Conservation (phyloP, 306 rosid species). For the Nissolia schottii region DNA sequence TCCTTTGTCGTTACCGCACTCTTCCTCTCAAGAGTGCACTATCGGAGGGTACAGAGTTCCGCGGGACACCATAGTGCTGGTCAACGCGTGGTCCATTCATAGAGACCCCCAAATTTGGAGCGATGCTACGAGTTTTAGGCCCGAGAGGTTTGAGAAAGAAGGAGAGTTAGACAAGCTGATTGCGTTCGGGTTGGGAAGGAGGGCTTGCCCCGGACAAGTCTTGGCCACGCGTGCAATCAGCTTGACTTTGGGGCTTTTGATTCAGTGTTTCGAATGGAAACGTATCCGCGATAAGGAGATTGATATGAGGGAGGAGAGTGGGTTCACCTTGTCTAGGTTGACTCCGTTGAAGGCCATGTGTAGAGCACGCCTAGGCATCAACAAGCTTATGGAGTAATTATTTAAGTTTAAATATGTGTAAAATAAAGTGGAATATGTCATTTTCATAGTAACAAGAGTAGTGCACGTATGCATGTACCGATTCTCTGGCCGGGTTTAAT, state of each 20-base stretch:
- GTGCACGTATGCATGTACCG: too few relatives aligned
- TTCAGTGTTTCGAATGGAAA: slow-evolving; percentile 30
- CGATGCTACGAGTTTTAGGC: slow-evolving; percentile 31
- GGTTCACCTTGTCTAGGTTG: neutral
- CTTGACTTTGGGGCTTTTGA: neutral
- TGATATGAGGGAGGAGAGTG: slow-evolving; percentile 14
- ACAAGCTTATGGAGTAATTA: too few relatives aligned
- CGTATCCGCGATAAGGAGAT: neutral
- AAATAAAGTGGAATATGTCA: too few relatives aligned
- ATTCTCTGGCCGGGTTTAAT: too few relatives aligned
- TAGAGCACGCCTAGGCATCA: neutral
- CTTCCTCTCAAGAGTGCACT: slow-evolving; percentile 30
- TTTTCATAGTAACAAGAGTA: too few relatives aligned
- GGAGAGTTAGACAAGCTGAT: slow-evolving; percentile 16
- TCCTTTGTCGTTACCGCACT: slow-evolving; percentile 46
- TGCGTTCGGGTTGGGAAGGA: slow-evolving; percentile 30
- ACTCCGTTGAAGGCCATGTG: neutral
- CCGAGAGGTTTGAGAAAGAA: slow-evolving; percentile 22
- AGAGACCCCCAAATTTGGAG: slow-evolving; percentile 46
- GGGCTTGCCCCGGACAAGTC: slow-evolving; percentile 4
- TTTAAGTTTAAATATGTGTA: too few relatives aligned
- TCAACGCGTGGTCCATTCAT: slow-evolving; percentile 57
- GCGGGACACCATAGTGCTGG: slow-evolving; percentile 32
- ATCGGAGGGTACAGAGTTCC: slow-evolving; percentile 40
- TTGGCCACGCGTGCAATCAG: slow-evolving; percentile 10